Base-by-base conservation (phyloP, 352 stramenopile genomes). In the Aphanomyces invadans region DNA sequence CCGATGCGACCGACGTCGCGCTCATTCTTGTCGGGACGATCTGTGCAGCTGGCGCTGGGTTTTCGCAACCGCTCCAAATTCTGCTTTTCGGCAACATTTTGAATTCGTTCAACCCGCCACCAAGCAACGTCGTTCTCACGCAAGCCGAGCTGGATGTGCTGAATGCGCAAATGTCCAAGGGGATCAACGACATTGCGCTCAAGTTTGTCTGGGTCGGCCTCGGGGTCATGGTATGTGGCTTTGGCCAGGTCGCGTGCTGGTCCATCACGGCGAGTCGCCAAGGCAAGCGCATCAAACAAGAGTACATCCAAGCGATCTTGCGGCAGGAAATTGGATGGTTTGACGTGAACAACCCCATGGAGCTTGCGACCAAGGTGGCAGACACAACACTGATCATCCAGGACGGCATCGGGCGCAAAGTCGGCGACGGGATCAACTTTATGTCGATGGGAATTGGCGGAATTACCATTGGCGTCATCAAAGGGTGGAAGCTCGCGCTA, bases 201-300 rank as follows among this genome's bases (percentile, higher is more conserved):
- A 83, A 86, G 44, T 85, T 88, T 60, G 75, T 82, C 9, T 72
- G 62, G 31, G 73, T 86, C 5, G 76, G 79, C n/a, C 48, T 88
- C 26, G 76, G 74, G 3, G 74, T 85, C 42, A 73, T 89, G 42
- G 46, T 84, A 15, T 74, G 64, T 2, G 77, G 78, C 23, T 82
- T 74, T 36, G 62, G 82, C 39, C 80, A 89, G 71, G 78, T 84
- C 10, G 73, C 74, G 17, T 86, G 75, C 57, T 89, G 80, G 80
- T 60, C 60, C 12, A 71, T 71, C 26, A 48, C 65, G 32, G 54
- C 65, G 15, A 57, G 33, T 28, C 65, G 65, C n/a, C 65, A 71
- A 33, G 46, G 28, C 26, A 71, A 68, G 28, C 55, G 60, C 21
- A 57, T 71, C 51, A 66, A 62, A 64, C n/a, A 61, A 39, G 60